phyloP scores from a whole-genome alignment of 139 green algal species.

The Chlamydomonas eustigma region DNA sequence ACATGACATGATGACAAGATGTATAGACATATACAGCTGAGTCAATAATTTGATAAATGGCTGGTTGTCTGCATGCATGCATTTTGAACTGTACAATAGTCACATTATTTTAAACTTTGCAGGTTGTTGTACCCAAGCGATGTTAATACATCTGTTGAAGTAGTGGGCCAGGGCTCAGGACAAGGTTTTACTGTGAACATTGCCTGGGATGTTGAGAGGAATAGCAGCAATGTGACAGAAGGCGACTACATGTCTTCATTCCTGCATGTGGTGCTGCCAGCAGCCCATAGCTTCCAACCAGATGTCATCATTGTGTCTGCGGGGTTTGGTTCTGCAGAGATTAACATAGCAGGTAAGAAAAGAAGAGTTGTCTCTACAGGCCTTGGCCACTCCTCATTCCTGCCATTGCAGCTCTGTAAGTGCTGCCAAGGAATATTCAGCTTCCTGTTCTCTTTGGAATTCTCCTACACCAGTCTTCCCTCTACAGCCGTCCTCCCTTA shows the following conservation, averaged over 20 bases:
- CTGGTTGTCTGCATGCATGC: not conserved
- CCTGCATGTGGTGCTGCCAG: conserved; percentile 60
- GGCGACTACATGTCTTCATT: conserved; percentile 55
- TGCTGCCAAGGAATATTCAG: not conserved
- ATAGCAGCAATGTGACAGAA: conserved; percentile 9
- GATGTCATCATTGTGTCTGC: conserved; percentile 66
- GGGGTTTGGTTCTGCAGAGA: conserved; percentile 61
- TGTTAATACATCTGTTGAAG: conserved; percentile 35
- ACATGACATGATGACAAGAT: not conserved
- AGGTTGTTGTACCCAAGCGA: conserved; percentile 60
- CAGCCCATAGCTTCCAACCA: conserved; percentile 58
- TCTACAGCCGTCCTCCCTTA: no score
- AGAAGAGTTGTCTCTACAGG: not conserved
- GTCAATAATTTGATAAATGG: not conserved
- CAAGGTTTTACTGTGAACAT: conserved; percentile 57
- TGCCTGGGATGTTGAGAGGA: conserved; percentile 27
- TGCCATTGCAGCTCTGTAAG: no score
- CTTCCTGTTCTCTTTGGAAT: no score
- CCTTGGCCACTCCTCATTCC: no score
- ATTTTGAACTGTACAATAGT: not conserved
- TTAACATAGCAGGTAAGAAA: conserved; percentile 45
- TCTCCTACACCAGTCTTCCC: no score
- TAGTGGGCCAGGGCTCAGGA: conserved; percentile 38
- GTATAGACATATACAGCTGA: not conserved
- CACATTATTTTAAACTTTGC: no score